A percentile compares a stretch with the other conserved stretches of the same genome.
Conservation (phyloP, 1,284 basidiomycete species). For the Pyrrhoderma lamaoense region DNA sequence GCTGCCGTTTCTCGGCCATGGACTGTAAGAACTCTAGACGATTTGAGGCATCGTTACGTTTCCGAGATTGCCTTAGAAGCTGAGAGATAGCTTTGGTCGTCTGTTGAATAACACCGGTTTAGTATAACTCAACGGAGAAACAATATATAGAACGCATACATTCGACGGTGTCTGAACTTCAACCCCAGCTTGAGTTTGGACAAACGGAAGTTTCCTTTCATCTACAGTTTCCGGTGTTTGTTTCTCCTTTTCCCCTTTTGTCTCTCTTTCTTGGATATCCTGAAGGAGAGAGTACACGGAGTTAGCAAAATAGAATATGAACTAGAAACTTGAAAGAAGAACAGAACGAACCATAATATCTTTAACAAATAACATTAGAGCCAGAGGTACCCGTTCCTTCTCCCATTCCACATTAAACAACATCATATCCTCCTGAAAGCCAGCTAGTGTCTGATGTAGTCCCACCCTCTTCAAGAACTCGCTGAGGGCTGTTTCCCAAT, state of each 20-base stretch:
- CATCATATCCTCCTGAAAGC: slow-evolving; percentile 64
- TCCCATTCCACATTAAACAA: slow-evolving; percentile 64
- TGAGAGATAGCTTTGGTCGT: slow-evolving; percentile 60
- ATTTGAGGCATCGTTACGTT: slow-evolving; percentile 67
- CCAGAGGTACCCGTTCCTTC: slow-evolving; percentile 42
- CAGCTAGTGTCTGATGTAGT: slow-evolving; percentile 51
- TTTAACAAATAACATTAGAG: slow-evolving; percentile 44
- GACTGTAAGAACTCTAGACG: slow-evolving; percentile 62
- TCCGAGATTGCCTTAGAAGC: slow-evolving; percentile 60
- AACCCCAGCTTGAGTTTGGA: slow-evolving; percentile 38
- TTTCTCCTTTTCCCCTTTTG: slow-evolving; percentile 20
- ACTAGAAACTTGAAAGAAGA: no score
- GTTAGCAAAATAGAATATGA: no score
- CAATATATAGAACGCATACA: slow-evolving; percentile 28
- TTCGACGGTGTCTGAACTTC: slow-evolving; percentile 47
- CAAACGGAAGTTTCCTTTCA: slow-evolving; percentile 57
- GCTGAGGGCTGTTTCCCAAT: slow-evolving; percentile 58
- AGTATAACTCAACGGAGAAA: neutral
- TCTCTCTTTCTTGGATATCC: slow-evolving; percentile 24
- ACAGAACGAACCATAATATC: slow-evolving; percentile 45
- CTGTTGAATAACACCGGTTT: slow-evolving; percentile 38
- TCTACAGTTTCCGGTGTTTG: slow-evolving; percentile 36
- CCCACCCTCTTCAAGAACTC: slow-evolving; percentile 50
- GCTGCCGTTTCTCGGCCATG: slow-evolving; percentile 45
- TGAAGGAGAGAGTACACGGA: no score